Base-by-base conservation (phyloP, 78 protist species). In the Chrysochromulina tobinii region DNA sequence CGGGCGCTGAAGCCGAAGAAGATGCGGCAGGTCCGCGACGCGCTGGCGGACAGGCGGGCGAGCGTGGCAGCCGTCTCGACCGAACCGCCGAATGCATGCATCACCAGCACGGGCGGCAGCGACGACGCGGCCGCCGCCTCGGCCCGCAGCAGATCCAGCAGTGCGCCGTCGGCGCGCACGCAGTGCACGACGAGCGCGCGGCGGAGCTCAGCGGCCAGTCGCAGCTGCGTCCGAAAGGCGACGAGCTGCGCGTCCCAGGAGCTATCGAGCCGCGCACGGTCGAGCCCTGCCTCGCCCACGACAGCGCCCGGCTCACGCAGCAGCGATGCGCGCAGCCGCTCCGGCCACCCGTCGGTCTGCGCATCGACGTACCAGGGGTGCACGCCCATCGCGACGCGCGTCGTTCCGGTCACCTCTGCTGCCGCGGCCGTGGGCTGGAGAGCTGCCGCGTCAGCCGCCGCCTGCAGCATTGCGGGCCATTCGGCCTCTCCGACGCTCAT, bases 161-260 rank as follows among this genome's bases (percentile, higher is more conserved):
- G 79, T n/a, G 38, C 12, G 79, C 79, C 79, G 79, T 75, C 11
- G 23, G 83, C 55, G 21, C 83, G 83, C 23, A 75, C 83, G 83
- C 57, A 38, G 83, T 75, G 83, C 27, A 75, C 23, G 58, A 75
- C 23, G 14, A 50, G 27, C 18, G 83, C 27, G 25, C 83, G 55
- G 58, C 57, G 59, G 27, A 15, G 57, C 3, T 9, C 25, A 12
- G 27, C 58, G 25, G 83, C 83, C 12, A 75, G 72, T 3, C 27
- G 72, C 27, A 18, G 27, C 72, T 66, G 72, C 27, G 14, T 20
- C 27, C 9, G n/a, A 20, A 66, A 66, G 14, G 72, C 72, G 72
- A 17, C 27, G n/a, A 66, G 14, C 72, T 66, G 72, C 8, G 72
- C 25, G 72, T 8, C n/a, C 72, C 77, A 68, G 50, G 77, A 50